phyloP scores from a whole-genome alignment of 371 early-diverging fungal species.

The Chytridiales sp. region DNA sequence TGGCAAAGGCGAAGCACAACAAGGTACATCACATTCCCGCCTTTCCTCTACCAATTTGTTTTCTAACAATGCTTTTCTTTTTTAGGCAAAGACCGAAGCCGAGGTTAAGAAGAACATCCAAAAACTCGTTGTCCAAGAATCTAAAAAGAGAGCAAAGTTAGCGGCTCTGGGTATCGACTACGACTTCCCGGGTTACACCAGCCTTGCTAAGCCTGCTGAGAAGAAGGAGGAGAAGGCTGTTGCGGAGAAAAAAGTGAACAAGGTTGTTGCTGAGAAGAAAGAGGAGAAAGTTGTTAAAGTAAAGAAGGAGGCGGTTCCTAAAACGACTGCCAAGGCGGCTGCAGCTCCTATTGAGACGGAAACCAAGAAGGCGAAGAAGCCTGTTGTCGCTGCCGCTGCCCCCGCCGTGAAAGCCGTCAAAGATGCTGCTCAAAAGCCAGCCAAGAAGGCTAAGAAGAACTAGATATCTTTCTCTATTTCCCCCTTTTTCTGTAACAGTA shows the following conservation, averaged over 20 bases:
- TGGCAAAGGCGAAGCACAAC: conserved; percentile 59
- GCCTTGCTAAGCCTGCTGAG: conserved; percentile 12
- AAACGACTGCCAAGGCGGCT: conserved; percentile 1
- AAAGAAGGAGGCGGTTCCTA: conserved; percentile 1
- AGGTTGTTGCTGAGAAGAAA: conserved; percentile 6
- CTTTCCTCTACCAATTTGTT: background rate
- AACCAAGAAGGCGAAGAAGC: conserved; percentile 10
- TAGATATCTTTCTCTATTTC: too few relatives aligned
- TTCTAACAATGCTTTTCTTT: background rate
- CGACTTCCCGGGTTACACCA: conserved; percentile 75
- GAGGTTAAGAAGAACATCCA: conserved; percentile 43
- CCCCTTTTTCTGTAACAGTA: too few relatives aligned
- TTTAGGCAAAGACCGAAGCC: conserved; percentile 48
- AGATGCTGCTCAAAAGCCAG: background rate
- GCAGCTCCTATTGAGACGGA: background rate
- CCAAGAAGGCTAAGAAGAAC: background rate
- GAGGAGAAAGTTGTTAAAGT: conserved; percentile 3
- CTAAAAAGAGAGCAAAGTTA: conserved; percentile 57
- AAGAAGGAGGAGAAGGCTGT: conserved; percentile 10
- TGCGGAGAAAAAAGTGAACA: background rate
- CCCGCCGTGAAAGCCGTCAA: conserved; percentile 4
- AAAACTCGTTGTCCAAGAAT: conserved; percentile 54
- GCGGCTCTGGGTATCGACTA: conserved; percentile 73
- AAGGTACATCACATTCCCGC: conserved; percentile 29
- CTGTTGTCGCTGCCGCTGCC: background rate